Evolutionary conservation across 192 early-diverging fungal genomes (phyloP).

Genomic region (Dissophora globulifera): DNA sequence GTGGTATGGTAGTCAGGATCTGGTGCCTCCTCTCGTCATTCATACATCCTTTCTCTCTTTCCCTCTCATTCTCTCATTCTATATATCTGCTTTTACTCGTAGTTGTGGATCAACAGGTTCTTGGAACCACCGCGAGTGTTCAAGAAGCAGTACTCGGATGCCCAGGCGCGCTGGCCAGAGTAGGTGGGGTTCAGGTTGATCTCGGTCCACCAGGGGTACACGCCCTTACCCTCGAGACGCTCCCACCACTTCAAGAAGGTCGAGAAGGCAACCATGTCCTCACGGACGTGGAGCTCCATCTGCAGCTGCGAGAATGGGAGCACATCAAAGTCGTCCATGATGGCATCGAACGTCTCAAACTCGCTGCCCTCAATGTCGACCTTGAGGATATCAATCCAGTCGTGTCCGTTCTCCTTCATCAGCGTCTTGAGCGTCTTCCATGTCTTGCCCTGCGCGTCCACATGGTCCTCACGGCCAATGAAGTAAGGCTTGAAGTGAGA

Average conservation of each 20-base stretch:
- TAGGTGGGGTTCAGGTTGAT: slow-evolving; percentile 38
- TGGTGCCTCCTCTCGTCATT: too few species aligned
- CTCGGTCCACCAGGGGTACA: slow-evolving; percentile 36
- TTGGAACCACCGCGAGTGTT: slow-evolving; percentile 35
- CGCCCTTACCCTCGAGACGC: slow-evolving; percentile 35
- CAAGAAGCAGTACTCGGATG: slow-evolving; percentile 46
- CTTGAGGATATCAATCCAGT: slow-evolving; percentile 54
- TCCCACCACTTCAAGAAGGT: slow-evolving; percentile 41
- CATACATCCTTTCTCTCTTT: too few species aligned
- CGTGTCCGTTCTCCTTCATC: slow-evolving; percentile 49
- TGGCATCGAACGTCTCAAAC: slow-evolving; percentile 28
- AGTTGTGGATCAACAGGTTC: slow-evolving; percentile 49
- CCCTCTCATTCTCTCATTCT: too few species aligned
- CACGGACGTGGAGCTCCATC: slow-evolving; percentile 36
- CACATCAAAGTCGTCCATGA: slow-evolving; percentile 51
- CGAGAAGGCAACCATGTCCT: not conserved
- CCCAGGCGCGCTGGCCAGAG: slow-evolving; percentile 13
- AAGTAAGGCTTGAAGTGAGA: slow-evolving; percentile 41
- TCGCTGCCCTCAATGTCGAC: slow-evolving; percentile 46
- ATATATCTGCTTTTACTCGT: slow-evolving; percentile 13
- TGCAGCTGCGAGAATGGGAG: slow-evolving; percentile 43
- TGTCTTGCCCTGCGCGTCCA: not conserved
- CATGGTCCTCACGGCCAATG: slow-evolving; percentile 15
- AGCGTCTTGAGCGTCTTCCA: slow-evolving; percentile 37
- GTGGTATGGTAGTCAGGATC: too few species aligned